phyloP scores from a whole-genome alignment of 805 yeast species.

The Yarrowia keelungensis region DNA sequence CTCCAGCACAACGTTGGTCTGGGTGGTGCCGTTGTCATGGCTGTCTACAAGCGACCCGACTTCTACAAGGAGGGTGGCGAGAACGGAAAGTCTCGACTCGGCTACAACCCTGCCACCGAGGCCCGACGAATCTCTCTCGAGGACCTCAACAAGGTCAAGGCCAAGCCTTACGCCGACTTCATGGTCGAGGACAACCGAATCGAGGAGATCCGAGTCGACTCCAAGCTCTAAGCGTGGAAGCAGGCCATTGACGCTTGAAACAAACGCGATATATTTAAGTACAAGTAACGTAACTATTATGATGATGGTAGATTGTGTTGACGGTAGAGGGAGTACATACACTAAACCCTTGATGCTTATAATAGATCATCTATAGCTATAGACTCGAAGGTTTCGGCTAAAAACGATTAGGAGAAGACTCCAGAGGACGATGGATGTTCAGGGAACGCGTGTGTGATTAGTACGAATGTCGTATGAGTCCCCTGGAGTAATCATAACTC shows the following conservation, averaged over 20 bases:
- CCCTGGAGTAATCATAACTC: too few relatives aligned
- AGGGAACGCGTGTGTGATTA: too few relatives aligned
- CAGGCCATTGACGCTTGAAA: neutral
- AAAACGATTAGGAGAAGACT: too few relatives aligned
- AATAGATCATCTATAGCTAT: too few relatives aligned
- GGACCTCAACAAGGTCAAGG: constrained; percentile 40
- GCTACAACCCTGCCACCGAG: constrained; percentile 46
- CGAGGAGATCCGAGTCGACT: constrained; percentile 37
- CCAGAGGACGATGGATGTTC: too few relatives aligned
- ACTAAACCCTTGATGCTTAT: too few relatives aligned
- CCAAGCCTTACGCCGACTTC: constrained; percentile 38
- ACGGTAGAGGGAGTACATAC: too few relatives aligned
- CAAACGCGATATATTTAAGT: constrained; percentile 1
- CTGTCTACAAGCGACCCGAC: constrained; percentile 44
- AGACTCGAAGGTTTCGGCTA: too few relatives aligned
- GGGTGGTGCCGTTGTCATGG: constrained; percentile 46
- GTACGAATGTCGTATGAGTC: too few relatives aligned
- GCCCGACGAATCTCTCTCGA: constrained; percentile 41
- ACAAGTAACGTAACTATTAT: constrained; percentile 14
- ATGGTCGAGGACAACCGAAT: constrained; percentile 40
- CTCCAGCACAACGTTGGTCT: constrained; percentile 46
- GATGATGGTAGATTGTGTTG: neutral
- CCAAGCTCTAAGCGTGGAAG: constrained; percentile 28
- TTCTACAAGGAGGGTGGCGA: constrained; percentile 34
- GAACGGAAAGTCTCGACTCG: constrained; percentile 44